A percentile compares a stretch with the other conserved stretches of the same genome.
These are phyloP conservation scores for Prunus padus DNA, from an alignment of 306 rosid species.

Conservation along the genomic window DNA sequence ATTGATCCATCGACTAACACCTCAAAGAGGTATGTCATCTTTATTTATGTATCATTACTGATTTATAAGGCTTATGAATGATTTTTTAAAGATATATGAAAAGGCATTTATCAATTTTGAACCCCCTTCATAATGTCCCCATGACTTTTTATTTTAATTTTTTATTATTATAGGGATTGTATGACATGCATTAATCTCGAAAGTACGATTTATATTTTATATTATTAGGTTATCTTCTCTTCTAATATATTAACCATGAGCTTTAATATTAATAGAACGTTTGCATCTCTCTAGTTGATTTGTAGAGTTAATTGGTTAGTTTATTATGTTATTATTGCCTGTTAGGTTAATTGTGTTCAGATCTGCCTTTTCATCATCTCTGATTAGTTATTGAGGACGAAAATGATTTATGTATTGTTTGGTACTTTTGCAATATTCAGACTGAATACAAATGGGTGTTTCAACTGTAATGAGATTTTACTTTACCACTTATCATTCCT, in stretches of 20 bases:
- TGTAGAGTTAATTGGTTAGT: not conserved
- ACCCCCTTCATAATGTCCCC: not conserved
- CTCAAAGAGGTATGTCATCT: constrained; percentile 49
- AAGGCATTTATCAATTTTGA: not conserved
- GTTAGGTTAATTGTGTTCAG: not conserved
- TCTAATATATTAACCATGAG: not conserved
- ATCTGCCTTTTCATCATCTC: not conserved
- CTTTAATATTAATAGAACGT: not conserved
- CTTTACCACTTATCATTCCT: too few species aligned
- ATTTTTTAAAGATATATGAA: not conserved
- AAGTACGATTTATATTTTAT: too few species aligned
- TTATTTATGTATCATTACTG: constrained; percentile 22
- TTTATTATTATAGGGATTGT: not conserved
- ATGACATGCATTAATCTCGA: not conserved
- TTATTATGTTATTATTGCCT: not conserved
- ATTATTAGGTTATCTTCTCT: not conserved
- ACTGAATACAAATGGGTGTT: not conserved
- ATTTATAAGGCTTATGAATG: constrained; percentile 19
- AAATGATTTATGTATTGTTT: not conserved
- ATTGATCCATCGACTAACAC: constrained; percentile 32
- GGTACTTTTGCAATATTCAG: not conserved
- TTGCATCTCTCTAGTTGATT: not conserved
- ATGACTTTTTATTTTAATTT: not conserved
- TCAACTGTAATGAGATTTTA: not conserved
- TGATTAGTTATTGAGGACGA: not conserved